Conservation (phyloP, 164 flowering plant genomes). For the Umbellularia californica region DNA sequence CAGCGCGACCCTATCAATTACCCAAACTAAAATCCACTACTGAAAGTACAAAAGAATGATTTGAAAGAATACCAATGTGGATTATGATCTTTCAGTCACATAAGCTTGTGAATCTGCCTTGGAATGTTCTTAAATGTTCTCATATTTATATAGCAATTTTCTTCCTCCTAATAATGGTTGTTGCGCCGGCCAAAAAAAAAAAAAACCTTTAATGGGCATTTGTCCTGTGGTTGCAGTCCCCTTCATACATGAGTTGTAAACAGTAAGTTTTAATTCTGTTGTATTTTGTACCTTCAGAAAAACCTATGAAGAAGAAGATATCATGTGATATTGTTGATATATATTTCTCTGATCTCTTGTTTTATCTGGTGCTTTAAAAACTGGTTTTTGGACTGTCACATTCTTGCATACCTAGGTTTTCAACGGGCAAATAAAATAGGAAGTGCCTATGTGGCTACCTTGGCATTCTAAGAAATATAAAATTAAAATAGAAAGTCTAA, state of each 20-base stretch:
- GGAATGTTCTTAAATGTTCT: neutral
- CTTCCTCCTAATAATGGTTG: neutral
- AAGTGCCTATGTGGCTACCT: no score
- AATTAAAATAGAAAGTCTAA: no score
- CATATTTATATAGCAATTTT: neutral
- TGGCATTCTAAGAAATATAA: no score
- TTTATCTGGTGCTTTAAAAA: no score
- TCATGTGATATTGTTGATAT: no score
- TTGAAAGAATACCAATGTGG: neutral
- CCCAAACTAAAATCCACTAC: slow-evolving; percentile 4
- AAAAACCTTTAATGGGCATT: neutral
- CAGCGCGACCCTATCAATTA: slow-evolving; percentile 56
- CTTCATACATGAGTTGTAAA: neutral
- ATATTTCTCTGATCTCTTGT: no score
- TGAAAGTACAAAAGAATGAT: neutral
- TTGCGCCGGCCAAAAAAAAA: neutral
- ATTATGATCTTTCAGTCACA: neutral
- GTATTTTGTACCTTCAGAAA: neutral
- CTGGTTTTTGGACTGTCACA: no score
- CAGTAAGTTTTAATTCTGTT: neutral
- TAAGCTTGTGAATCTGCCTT: neutral
- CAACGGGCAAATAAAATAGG: no score
- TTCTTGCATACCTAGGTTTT: no score
- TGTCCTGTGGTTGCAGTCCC: neutral
- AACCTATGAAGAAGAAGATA: no score